A percentile compares a stretch with the other conserved stretches of the same genome.
Conservation (phyloP, 352 stramenopile species). For the Phytophthora lateralis region DNA sequence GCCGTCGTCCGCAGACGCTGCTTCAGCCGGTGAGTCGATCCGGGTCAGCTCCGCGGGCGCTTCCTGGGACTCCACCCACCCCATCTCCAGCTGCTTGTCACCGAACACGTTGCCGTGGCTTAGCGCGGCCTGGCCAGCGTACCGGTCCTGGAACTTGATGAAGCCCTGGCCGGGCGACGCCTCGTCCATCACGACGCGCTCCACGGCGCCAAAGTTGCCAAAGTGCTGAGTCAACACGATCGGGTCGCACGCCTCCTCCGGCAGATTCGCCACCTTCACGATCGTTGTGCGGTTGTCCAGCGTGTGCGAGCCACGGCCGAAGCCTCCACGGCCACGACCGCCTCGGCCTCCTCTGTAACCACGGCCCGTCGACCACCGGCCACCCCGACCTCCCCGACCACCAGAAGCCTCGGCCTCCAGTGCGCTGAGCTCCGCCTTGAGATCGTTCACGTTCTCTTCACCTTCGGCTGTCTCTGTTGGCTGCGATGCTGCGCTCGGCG, state of each 20-base stretch:
- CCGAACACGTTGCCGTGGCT: conserved; percentile 64
- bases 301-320: conserved; percentile 54
- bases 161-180: conserved; percentile 48
- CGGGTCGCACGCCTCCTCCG: conserved; percentile 73
- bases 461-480: conserved; percentile 16
- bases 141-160: conserved; percentile 88
- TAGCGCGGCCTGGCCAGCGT: conserved; percentile 70
- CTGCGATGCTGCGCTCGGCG: conserved; percentile 17
- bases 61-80: conserved; percentile 67
- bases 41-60: conserved; percentile 50
- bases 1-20: conserved; percentile 11
- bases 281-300: conserved; percentile 89
- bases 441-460: conserved; percentile 46
- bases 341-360: conserved; percentile 60
- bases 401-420: conserved; percentile 63
- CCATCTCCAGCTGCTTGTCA: conserved; percentile 61
- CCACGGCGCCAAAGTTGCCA: conserved; percentile 82
- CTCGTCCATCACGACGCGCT: conserved; percentile 74
- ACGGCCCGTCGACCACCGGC: conserved; percentile 46
- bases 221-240: conserved; percentile 88
- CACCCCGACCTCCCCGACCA: conserved; percentile 39
- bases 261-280: conserved; percentile 77
- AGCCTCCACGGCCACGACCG: conserved; percentile 55
- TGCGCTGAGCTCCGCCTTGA: conserved; percentile 72
- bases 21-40: conserved; percentile 25